Evolutionary conservation across 306 rosid species (phyloP).

Genomic region (Abrus pulchellus): DNA sequence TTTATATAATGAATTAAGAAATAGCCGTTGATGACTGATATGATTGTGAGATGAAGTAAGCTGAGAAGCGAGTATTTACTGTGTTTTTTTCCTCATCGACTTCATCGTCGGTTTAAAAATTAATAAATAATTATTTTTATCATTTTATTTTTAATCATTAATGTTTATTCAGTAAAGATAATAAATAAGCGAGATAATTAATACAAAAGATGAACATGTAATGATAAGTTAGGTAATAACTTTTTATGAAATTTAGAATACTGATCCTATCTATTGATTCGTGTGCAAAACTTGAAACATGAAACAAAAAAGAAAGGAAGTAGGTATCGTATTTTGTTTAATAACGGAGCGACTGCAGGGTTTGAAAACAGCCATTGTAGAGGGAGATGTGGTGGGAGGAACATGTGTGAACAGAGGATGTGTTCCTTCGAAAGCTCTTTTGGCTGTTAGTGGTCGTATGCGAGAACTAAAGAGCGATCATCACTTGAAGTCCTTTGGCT

Average conservation of each 20-base stretch:
- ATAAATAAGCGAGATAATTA: too few species aligned
- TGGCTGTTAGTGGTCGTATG: slow-evolving; percentile 98
- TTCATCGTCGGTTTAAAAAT: too few species aligned
- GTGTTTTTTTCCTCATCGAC: too few species aligned
- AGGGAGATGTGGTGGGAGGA: slow-evolving; percentile 97
- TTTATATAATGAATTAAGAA: not conserved
- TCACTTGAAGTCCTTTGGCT: slow-evolving; percentile 91
- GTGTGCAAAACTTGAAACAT: too few species aligned
- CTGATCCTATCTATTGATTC: too few species aligned
- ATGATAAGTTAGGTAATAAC: too few species aligned
- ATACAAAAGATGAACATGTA: too few species aligned
- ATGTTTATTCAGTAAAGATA: too few species aligned
- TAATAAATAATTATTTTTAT: too few species aligned
- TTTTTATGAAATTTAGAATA: too few species aligned
- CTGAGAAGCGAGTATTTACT: not conserved
- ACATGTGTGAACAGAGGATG: slow-evolving; percentile 99
- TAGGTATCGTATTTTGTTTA: not conserved
- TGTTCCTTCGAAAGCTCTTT: slow-evolving; percentile 98
- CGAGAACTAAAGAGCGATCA: slow-evolving; percentile 89
- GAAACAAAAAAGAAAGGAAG: too few species aligned
- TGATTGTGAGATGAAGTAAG: slow-evolving; percentile 19
- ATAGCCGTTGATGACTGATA: not conserved
- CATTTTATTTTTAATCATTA: too few species aligned
- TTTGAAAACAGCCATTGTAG: slow-evolving; percentile 90
- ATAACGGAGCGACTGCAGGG: slow-evolving; percentile 66